Percentiles rank a stretch among this genome's conserved stretches.
Conservation (phyloP, 768 basidiomycete species). For the Rhodotorula graminis region DNA sequence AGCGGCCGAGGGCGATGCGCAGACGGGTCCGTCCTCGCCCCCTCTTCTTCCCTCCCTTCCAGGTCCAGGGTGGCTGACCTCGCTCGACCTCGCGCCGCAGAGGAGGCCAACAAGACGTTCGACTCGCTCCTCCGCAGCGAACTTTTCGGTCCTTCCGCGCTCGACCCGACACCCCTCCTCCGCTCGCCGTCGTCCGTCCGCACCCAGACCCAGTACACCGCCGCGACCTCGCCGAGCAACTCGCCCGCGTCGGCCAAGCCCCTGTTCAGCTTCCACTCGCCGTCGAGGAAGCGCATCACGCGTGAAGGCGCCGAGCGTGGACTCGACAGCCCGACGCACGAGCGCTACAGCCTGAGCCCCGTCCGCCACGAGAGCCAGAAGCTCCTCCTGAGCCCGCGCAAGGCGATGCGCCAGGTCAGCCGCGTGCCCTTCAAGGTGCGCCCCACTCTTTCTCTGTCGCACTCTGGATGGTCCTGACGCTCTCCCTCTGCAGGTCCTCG, state of each 20-base stretch:
- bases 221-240: conserved; percentile 43
- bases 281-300: conserved; percentile 26
- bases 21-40: conserved; percentile 55
- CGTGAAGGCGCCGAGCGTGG: conserved; percentile 35
- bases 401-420: conserved; percentile 73
- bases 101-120: conserved; percentile 52
- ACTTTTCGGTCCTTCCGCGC: conserved; percentile 47
- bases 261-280: conserved; percentile 41
- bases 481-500: conserved; percentile 51
- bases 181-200: conserved; percentile 25
- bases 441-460: no score
- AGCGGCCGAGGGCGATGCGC: conserved; percentile 60
- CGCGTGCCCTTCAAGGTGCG: conserved; percentile 90
- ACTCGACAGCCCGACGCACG: conserved; percentile 78
- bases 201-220: conserved; percentile 32
- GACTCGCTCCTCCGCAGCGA: conserved; percentile 50
- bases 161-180: conserved; percentile 37
- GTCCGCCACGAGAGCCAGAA: conserved; percentile 75
- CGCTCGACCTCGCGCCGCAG: conserved; percentile 35
- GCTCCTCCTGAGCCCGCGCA: conserved; percentile 76
- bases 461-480: background rate
- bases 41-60: background rate
- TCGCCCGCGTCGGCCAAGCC: conserved; percentile 41
- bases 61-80: background rate
- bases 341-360: conserved; percentile 84